Evolutionary conservation across 768 basidiomycete species (phyloP).

Genomic region (Suillus bovinus): DNA sequence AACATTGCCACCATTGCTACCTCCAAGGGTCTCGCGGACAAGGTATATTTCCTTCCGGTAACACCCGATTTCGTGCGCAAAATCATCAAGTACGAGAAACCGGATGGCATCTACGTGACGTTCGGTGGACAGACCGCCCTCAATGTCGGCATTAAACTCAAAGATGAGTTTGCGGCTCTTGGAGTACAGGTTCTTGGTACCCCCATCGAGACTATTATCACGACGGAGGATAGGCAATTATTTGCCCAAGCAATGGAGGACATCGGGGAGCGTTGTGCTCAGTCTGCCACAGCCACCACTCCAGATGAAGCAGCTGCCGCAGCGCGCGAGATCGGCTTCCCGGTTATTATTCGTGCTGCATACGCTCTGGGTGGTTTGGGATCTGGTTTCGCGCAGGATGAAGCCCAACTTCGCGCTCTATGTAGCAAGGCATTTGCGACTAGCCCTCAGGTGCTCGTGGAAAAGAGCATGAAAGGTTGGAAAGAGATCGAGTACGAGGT

Average conservation of each 20-base stretch:
- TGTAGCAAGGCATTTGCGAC: conserved; percentile 97
- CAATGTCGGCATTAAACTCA: conserved; percentile 95
- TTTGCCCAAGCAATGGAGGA: conserved; percentile 94
- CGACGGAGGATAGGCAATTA: conserved; percentile 93
- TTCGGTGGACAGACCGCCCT: conserved; percentile 98
- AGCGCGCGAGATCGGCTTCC: conserved; percentile 85
- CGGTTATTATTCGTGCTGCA: conserved; percentile 95
- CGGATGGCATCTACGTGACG: conserved; percentile 98
- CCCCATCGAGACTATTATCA: conserved; percentile 95
- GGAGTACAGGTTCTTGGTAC: conserved; percentile 96
- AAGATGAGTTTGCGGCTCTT: conserved; percentile 89
- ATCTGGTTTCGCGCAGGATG: conserved; percentile 94
- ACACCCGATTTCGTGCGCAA: conserved; percentile 97
- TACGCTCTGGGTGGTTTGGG: conserved; percentile 96
- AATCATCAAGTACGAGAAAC: conserved; percentile 98
- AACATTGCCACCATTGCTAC: conserved; percentile 99
- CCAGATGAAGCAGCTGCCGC: conserved; percentile 82
- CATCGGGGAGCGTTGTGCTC: conserved; percentile 94
- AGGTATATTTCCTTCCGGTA: conserved; percentile 99
- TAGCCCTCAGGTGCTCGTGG: conserved; percentile 97
- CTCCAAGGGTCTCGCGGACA: conserved; percentile 96
- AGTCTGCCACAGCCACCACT: conserved; percentile 86
- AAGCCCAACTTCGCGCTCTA: conserved; percentile 82
- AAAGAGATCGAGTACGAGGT: conserved; percentile 99
- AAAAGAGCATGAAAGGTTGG: conserved; percentile 99